These are phyloP conservation scores for Laetiporus sulphureus DNA, from an alignment of 1,284 basidiomycete genomes.

Conservation along the genomic window DNA sequence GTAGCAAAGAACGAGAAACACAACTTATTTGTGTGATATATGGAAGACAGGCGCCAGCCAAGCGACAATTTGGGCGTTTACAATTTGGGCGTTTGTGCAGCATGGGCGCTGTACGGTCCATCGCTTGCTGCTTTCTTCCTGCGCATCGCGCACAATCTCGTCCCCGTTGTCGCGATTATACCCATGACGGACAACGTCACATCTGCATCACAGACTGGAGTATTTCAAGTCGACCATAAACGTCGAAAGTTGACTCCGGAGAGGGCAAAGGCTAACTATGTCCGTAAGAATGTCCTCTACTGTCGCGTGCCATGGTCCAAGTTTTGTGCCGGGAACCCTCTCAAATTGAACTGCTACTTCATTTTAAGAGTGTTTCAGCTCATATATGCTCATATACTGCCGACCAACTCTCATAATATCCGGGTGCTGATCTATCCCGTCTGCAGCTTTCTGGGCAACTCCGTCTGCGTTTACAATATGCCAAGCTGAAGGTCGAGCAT, in stretches of 20 bases:
- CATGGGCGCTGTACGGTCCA: too few relatives aligned
- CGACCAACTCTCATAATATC: neutral
- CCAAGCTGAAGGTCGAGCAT: conserved; percentile 70
- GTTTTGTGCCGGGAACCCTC: too few relatives aligned
- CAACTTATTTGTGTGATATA: too few relatives aligned
- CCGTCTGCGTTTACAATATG: conserved; percentile 71
- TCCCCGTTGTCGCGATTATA: too few relatives aligned
- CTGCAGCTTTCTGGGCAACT: conserved; percentile 66
- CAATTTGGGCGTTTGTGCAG: too few relatives aligned
- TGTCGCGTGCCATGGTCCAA: neutral
- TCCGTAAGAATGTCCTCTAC: conserved; percentile 26
- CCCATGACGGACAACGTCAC: neutral
- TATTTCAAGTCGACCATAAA: conserved; percentile 28
- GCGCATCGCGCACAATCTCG: too few relatives aligned
- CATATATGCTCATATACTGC: conserved; percentile 2
- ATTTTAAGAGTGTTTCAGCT: too few relatives aligned
- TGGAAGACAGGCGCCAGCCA: too few relatives aligned
- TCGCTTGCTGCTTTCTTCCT: too few relatives aligned
- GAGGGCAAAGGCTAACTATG: conserved; percentile 56
- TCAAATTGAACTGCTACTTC: too few relatives aligned
- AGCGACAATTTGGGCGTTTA: too few relatives aligned
- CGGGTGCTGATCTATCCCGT: neutral
- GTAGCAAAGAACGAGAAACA: too few relatives aligned
- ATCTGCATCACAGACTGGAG: neutral
- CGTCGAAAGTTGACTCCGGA: conserved; percentile 47